These are phyloP conservation scores for Russula dissimulans DNA, from an alignment of 768 basidiomycete species.

Conservation along the genomic window DNA sequence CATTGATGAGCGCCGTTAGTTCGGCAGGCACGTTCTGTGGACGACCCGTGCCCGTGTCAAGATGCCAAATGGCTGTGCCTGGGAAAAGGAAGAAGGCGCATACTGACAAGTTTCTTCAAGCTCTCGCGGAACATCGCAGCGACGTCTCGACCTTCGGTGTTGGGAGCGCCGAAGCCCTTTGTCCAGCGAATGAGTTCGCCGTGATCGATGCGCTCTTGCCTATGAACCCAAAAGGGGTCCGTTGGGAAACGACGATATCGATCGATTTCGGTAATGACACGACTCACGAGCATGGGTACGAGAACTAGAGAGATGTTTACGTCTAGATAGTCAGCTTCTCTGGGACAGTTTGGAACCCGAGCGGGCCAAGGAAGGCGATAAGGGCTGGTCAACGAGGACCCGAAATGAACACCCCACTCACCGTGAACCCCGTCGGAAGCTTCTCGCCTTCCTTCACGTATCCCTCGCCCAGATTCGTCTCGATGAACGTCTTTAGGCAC, in stretches of 20 bases:
- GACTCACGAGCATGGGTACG: slow-evolving; percentile 86
- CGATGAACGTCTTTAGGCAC: slow-evolving; percentile 82
- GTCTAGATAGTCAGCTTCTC: slow-evolving; percentile 15
- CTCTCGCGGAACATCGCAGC: slow-evolving; percentile 87
- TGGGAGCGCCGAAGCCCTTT: slow-evolving; percentile 91
- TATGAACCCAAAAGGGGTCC: slow-evolving; percentile 23
- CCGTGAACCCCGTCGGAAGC: slow-evolving; percentile 89
- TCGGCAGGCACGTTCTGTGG: slow-evolving; percentile 71
- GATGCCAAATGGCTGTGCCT: neutral
- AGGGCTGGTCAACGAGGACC: slow-evolving; percentile 6
- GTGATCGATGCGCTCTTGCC: slow-evolving; percentile 91
- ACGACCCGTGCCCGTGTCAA: neutral
- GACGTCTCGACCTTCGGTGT: slow-evolving; percentile 89
- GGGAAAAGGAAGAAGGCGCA: neutral
- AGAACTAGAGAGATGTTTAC: slow-evolving; percentile 49
- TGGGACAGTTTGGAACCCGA: neutral
- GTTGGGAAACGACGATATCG: neutral
- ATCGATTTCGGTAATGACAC: slow-evolving; percentile 4
- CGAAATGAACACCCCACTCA: slow-evolving; percentile 45
- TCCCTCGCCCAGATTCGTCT: slow-evolving; percentile 53
- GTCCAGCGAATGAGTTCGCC: slow-evolving; percentile 96
- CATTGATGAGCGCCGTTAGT: slow-evolving; percentile 87
- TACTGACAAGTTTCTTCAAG: slow-evolving; percentile 63
- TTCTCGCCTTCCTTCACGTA: slow-evolving; percentile 43
- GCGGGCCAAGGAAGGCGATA: slow-evolving; percentile 9